A percentile compares a stretch with the other conserved stretches of the same genome.
Evolutionary conservation across 352 stramenopile species (phyloP).

Genomic region (Globisporangium camurandrum): DNA sequence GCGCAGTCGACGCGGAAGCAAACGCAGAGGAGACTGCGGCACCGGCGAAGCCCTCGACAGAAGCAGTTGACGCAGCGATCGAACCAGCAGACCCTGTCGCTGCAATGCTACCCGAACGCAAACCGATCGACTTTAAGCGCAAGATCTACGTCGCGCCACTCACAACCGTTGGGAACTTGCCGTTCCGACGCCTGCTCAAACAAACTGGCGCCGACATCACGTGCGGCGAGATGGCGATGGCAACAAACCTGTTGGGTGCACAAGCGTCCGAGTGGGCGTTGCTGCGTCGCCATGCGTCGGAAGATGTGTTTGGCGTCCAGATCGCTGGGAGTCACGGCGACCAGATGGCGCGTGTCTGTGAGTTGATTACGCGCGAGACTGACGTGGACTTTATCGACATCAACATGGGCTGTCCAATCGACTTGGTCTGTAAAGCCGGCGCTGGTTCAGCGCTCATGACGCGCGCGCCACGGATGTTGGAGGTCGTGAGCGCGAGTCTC

Average conservation of each 20-base stretch:
- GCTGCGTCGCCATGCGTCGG: slow-evolving; percentile 92
- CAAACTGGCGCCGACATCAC: slow-evolving; percentile 98
- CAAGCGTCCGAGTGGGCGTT: slow-evolving; percentile 96
- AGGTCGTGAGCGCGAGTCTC: slow-evolving; percentile 86
- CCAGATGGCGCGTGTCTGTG: slow-evolving; percentile 89
- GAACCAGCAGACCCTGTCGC: neutral
- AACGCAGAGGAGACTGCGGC: neutral
- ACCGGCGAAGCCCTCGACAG: neutral
- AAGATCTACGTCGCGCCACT: slow-evolving; percentile 99
- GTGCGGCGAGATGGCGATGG: slow-evolving; percentile 97
- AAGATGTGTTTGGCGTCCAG: slow-evolving; percentile 99
- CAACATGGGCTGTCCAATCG: slow-evolving; percentile 99
- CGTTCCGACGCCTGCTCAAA: slow-evolving; percentile 97
- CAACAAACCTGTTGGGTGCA: slow-evolving; percentile 92
- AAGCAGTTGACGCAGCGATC: neutral
- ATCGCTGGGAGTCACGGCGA: slow-evolving; percentile 90
- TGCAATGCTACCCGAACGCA: slow-evolving; percentile 59
- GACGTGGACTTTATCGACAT: slow-evolving; percentile 98
- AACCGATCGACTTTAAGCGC: slow-evolving; percentile 94
- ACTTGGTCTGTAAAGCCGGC: slow-evolving; percentile 87
- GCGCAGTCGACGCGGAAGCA: neutral
- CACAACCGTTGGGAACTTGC: slow-evolving; percentile 99
- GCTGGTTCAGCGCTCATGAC: slow-evolving; percentile 94
- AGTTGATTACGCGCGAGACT: slow-evolving; percentile 91
- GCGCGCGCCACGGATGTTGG: slow-evolving; percentile 81